A percentile compares a stretch with the other conserved stretches of the same genome.
Evolutionary conservation across 1,284 basidiomycete genomes (phyloP).

Genomic region (Apiotrichum akiyoshidainum): DNA sequence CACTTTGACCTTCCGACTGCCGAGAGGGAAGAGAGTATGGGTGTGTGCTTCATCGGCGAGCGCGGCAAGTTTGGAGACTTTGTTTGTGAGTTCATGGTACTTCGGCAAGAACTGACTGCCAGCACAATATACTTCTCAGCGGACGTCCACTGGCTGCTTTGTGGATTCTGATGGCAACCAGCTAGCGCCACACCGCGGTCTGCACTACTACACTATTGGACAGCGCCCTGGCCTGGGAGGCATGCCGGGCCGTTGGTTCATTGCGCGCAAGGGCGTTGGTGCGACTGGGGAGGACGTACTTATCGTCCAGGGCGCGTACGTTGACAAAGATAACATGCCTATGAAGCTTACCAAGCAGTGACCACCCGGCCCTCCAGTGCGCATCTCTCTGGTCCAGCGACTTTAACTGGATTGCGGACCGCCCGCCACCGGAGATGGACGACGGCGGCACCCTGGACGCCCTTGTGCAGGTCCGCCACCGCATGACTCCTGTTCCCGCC

Average conservation of each 20-base stretch:
- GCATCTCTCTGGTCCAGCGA: constrained; percentile 54
- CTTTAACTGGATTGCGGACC: constrained; percentile 70
- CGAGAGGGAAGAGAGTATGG: constrained; percentile 82
- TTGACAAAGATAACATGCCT: neutral
- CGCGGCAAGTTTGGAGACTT: constrained; percentile 70
- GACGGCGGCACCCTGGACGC: constrained; percentile 55
- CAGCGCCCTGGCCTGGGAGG: constrained; percentile 69
- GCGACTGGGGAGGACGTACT: constrained; percentile 60
- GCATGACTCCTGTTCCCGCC: constrained; percentile 57
- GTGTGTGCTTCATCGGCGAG: constrained; percentile 93
- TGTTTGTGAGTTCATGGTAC: constrained; percentile 56
- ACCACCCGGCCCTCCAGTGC: constrained; percentile 65
- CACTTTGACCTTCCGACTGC: constrained; percentile 70
- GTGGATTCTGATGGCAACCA: constrained; percentile 60
- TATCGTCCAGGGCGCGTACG: constrained; percentile 71
- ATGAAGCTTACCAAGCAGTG: constrained; percentile 48
- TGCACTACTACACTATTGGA: constrained; percentile 88
- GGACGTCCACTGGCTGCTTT: constrained; percentile 61
- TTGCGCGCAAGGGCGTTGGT: constrained; percentile 66
- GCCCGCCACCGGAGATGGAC: constrained; percentile 56
- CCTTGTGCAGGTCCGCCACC: constrained; percentile 67
- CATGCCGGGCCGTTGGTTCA: constrained; percentile 64
- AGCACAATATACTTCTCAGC: constrained; percentile 75
- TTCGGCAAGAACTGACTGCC: neutral
- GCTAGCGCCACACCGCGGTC: constrained; percentile 67